phyloP scores from a whole-genome alignment of 108 stramenopile genomes.

The Pseudonitzschia delicatissima region DNA sequence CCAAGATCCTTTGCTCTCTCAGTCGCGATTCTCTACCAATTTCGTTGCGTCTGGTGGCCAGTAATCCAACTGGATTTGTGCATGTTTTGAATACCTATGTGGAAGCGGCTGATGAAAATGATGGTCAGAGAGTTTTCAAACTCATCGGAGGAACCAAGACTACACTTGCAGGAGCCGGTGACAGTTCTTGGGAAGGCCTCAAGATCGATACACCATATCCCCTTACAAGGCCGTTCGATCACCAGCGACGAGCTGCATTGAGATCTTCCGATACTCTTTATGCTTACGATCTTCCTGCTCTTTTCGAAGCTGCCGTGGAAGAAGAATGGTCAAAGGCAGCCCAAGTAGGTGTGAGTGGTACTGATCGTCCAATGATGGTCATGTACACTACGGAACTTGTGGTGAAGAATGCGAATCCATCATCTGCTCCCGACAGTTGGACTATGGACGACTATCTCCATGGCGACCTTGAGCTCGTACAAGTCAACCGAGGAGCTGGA shows the following conservation, averaged over 20 bases:
- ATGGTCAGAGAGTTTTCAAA: slow-evolving; percentile 70
- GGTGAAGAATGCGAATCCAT: slow-evolving; percentile 64
- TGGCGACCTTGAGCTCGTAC: slow-evolving; percentile 79
- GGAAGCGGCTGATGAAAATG: slow-evolving; percentile 80
- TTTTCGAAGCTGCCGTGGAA: slow-evolving; percentile 94
- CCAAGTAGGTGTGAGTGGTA: slow-evolving; percentile 25
- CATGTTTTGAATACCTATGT: slow-evolving; percentile 95
- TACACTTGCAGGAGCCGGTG: slow-evolving; percentile 75
- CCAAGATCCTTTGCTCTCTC: slow-evolving; percentile 84
- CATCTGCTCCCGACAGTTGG: slow-evolving; percentile 46
- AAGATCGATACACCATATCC: slow-evolving; percentile 87
- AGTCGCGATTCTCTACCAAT: slow-evolving; percentile 77
- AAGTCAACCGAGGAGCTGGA: slow-evolving; percentile 86
- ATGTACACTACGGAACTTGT: slow-evolving; percentile 93
- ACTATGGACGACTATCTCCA: slow-evolving; percentile 83
- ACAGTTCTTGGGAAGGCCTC: slow-evolving; percentile 89
- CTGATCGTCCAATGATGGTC: slow-evolving; percentile 75
- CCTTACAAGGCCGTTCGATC: slow-evolving; percentile 88
- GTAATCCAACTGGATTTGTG: slow-evolving; percentile 97
- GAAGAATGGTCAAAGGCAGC: slow-evolving; percentile 69
- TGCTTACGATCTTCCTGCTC: slow-evolving; percentile 95
- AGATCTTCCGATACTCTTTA: slow-evolving; percentile 87
- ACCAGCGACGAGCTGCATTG: slow-evolving; percentile 85
- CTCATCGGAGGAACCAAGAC: slow-evolving; percentile 88
- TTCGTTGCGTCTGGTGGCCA: slow-evolving; percentile 89